Percentiles rank a stretch among this genome's conserved stretches.
Evolutionary conservation across 2,329 filamentous ascomycete genomes (phyloP).

Genomic region (Pestalotiopsis sp.): DNA sequence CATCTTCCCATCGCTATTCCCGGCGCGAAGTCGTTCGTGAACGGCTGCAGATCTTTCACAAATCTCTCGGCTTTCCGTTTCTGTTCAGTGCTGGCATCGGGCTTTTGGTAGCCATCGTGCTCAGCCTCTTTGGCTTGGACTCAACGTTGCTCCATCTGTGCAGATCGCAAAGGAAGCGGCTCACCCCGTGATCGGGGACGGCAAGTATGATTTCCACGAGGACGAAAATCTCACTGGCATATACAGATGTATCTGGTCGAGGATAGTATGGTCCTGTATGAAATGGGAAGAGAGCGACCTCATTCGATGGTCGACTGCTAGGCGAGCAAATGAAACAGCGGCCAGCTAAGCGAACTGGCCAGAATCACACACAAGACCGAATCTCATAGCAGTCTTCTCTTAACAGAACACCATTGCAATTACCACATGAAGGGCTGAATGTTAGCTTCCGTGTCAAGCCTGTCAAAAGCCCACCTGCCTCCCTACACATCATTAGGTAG

Average conservation of each 20-base stretch:
- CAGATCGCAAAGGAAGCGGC: not conserved
- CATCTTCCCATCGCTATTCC: not conserved
- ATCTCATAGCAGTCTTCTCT: too few species aligned
- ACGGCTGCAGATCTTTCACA: not conserved
- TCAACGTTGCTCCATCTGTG: not conserved
- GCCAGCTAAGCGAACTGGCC: too few species aligned
- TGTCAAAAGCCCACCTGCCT: not conserved
- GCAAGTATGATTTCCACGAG: not conserved
- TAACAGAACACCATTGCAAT: too few species aligned
- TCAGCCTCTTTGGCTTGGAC: not conserved
- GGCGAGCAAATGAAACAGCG: too few species aligned
- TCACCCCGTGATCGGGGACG: not conserved
- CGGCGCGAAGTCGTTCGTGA: not conserved
- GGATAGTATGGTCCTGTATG: too few species aligned
- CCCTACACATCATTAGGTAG: not conserved
- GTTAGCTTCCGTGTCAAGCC: not conserved
- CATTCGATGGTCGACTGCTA: too few species aligned
- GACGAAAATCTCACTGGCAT: not conserved
- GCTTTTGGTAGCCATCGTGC: not conserved
- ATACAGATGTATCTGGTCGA: too few species aligned
- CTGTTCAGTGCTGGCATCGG: not conserved
- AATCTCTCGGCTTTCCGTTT: not conserved
- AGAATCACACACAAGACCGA: too few species aligned
- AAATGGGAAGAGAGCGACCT: too few species aligned
- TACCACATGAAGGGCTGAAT: too few species aligned